A percentile compares a stretch with the other conserved stretches of the same genome.
phyloP scores from a whole-genome alignment of 1,139 yeast species.

The Geotrichum reessii region DNA sequence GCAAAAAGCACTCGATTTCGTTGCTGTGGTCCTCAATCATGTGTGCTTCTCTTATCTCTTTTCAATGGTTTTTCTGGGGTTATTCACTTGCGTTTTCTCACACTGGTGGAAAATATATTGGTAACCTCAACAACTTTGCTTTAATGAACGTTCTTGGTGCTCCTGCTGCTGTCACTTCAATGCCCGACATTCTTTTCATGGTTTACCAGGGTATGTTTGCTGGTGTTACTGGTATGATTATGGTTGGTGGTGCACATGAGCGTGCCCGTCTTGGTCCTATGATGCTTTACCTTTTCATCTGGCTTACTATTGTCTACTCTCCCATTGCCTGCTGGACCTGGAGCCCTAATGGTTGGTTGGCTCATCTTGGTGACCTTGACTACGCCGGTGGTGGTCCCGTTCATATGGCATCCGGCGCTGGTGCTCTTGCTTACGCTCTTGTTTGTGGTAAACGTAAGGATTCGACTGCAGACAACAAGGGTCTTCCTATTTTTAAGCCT shows the following conservation, averaged over 20 bases:
- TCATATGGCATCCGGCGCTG: constrained; percentile 84
- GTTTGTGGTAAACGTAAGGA: constrained; percentile 71
- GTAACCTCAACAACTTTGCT: constrained; percentile 77
- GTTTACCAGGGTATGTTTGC: constrained; percentile 86
- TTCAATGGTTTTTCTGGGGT: constrained; percentile 98
- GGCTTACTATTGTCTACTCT: constrained; percentile 92
- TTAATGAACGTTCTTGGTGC: too few relatives aligned
- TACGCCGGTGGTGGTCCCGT: constrained; percentile 99
- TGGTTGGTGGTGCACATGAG: constrained; percentile 91
- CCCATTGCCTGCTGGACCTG: constrained; percentile 94
- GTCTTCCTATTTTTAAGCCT: constrained; percentile 81
- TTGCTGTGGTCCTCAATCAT: constrained; percentile 65
- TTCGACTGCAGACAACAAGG: constrained; percentile 45
- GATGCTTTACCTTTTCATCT: constrained; percentile 70
- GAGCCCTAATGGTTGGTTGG: constrained; percentile 90
- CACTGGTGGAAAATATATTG: constrained; percentile 72
- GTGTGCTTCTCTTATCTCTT: constrained; percentile 69
- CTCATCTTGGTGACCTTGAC: constrained; percentile 81
- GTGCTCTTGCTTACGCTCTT: constrained; percentile 79
- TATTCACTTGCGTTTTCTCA: constrained; percentile 80
- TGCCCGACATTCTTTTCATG: constrained; percentile 82
- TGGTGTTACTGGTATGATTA: constrained; percentile 82
- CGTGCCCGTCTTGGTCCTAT: constrained; percentile 86
- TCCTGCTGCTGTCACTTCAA: constrained; percentile 46
- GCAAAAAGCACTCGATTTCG: constrained; percentile 83